Percentiles rank a stretch among this genome's conserved stretches.
phyloP scores from a whole-genome alignment of 495 filamentous ascomycete genomes.

The Penicillium herquei region DNA sequence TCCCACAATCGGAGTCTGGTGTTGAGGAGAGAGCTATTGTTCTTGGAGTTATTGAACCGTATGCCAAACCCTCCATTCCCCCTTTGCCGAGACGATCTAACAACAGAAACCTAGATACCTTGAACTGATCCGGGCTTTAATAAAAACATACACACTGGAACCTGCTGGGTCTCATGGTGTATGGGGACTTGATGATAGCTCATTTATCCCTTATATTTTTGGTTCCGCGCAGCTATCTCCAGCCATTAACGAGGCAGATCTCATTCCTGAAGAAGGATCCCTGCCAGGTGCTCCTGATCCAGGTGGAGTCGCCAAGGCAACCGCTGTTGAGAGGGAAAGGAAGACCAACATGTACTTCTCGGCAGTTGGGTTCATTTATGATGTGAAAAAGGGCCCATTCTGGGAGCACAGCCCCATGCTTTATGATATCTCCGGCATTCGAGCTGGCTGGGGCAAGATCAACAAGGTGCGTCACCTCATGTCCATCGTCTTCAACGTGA shows the following conservation, averaged over 20 bases:
- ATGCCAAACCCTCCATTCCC: conserved; percentile 27
- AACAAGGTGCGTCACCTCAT: conserved; percentile 66
- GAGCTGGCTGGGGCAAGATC: conserved; percentile 93
- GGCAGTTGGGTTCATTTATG: conserved; percentile 98
- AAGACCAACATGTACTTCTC: conserved; percentile 88
- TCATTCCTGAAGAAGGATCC: conserved; percentile 74
- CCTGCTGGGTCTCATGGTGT: conserved; percentile 94
- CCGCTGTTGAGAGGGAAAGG: conserved; percentile 65
- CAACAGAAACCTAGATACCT: conserved; percentile 61
- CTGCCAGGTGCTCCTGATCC: conserved; percentile 68
- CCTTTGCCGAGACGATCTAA: conserved; percentile 4
- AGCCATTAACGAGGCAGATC: conserved; percentile 61
- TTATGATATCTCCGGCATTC: conserved; percentile 90
- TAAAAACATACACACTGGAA: conserved; percentile 90
- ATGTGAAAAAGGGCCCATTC: conserved; percentile 96
- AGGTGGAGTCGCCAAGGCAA: conserved; percentile 61
- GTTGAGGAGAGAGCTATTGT: conserved; percentile 75
- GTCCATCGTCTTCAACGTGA: background rate
- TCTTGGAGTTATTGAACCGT: conserved; percentile 78
- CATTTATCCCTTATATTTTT: conserved; percentile 94
- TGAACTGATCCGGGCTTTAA: conserved; percentile 73
- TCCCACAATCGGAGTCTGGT: conserved; percentile 49
- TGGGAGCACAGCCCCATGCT: conserved; percentile 98
- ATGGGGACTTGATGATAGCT: conserved; percentile 98
- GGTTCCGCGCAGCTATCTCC: conserved; percentile 83